phyloP scores from a whole-genome alignment of 2,329 filamentous ascomycete species.

The Onygenales sp. region DNA sequence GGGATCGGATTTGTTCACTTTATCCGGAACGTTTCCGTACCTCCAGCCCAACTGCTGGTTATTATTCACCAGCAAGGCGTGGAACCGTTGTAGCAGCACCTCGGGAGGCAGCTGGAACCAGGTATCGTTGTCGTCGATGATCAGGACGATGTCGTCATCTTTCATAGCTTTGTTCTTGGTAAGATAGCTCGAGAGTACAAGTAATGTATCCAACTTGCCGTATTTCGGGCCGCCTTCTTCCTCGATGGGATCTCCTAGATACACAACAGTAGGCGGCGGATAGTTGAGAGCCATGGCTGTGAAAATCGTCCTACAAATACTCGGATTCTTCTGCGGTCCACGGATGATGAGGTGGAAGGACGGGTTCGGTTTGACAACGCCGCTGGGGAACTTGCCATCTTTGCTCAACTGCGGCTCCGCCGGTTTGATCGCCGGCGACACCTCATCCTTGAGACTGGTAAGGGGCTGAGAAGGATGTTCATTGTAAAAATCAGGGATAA shows the following conservation, averaged over 20 bases:
- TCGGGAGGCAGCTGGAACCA: constrained; percentile 58
- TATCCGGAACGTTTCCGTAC: constrained; percentile 35
- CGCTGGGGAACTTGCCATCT: constrained; percentile 22
- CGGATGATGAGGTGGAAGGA: constrained; percentile 49
- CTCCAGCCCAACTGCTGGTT: constrained; percentile 43
- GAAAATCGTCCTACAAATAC: constrained; percentile 49
- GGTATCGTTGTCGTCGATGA: constrained; percentile 55
- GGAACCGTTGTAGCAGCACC: constrained; percentile 54
- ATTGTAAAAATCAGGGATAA: constrained; percentile 7
- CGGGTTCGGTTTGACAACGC: constrained; percentile 25
- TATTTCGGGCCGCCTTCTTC: constrained; percentile 25
- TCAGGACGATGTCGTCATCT: constrained; percentile 52
- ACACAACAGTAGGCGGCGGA: constrained; percentile 40
- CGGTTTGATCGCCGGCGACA: constrained; percentile 3
- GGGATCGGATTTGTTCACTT: constrained; percentile 14
- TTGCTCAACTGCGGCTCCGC: constrained; percentile 11
- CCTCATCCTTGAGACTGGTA: background rate
- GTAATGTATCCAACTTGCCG: constrained; percentile 35
- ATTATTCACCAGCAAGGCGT: constrained; percentile 42
- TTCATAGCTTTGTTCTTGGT: constrained; percentile 38
- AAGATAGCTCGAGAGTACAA: constrained; percentile 40
- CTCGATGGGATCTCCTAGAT: constrained; percentile 32
- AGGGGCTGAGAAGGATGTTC: constrained; percentile 1
- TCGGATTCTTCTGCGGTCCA: constrained; percentile 33
- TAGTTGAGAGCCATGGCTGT: constrained; percentile 52